Evolutionary conservation across 1,139 yeast genomes (phyloP), one percentile per base, ranked within the genome.

Genomic region (Arxiozyma telluris): DNA sequence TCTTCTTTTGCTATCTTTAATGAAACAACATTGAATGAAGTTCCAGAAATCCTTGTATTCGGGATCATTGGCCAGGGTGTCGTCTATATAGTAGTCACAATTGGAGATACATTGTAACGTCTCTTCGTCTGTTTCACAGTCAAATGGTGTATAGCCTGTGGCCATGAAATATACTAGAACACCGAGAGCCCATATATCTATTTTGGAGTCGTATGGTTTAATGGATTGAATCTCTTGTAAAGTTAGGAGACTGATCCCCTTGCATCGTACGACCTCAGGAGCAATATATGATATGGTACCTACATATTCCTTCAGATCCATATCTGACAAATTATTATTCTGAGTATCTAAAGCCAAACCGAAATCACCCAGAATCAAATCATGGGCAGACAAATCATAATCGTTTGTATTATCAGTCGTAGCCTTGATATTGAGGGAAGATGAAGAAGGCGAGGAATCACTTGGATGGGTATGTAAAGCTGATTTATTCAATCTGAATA

Each of bases 271-370:
- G 58, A 83, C 79, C 64, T 84, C 90, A 0, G 90, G 90, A 0
- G 90, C 85, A 80, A 86, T 80, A 66, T 86, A 86, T 38, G 89
- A 83, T 17, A 86, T 77, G 0, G 94, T 86, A 0, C 94, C 93
- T 43, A 81, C 76, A 52, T 75, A 70, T 58, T 76, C 76, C 56
- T 70, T 72, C 53, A 77, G 74, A 5, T 76, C 51, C 22, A 57
- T 55, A 0, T 50, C 71, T 9, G 41, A 44, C 23, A 27, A 22
- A 15, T 18, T 47, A 2, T 50, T 23, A 1, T 54, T 30, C 12
- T 56, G 50, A 15, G 55, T 51, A 30, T 56, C 58, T 4, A 67
- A 57, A 3, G 72, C 71, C 41, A 84, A 71, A 1, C 94, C 93
- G 68, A 85, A 86, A 68, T 86, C 94, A 3, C 88, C 91, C 52